phyloP scores from a whole-genome alignment of 257 asterid genomes.

The Nyctanthes arbortristis region DNA sequence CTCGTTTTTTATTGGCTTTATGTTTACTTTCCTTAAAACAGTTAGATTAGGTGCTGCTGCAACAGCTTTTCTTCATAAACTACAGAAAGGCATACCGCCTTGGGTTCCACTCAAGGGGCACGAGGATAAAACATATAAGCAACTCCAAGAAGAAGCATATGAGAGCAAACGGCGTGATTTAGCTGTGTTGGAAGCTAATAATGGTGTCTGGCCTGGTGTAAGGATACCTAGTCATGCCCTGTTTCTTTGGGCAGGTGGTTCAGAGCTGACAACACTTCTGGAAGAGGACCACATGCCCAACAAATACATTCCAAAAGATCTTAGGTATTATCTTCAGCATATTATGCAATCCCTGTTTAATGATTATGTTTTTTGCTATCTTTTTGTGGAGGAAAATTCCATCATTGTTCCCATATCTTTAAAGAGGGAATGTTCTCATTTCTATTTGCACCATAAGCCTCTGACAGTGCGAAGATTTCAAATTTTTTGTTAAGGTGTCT shows the following conservation, averaged over 20 bases:
- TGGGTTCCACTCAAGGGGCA: constrained; percentile 98
- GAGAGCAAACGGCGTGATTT: constrained; percentile 85
- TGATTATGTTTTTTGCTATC: neutral
- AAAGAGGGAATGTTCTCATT: neutral
- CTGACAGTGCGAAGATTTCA: neutral
- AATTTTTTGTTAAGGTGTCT: neutral
- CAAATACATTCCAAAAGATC: constrained; percentile 79
- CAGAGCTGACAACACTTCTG: constrained; percentile 82
- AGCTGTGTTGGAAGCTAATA: constrained; percentile 86
- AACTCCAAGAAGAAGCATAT: constrained; percentile 86
- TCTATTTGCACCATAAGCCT: neutral
- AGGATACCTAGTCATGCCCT: constrained; percentile 91
- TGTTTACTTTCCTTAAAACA: constrained; percentile 42
- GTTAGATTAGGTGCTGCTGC: constrained; percentile 94
- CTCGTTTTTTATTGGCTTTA: constrained; percentile 8
- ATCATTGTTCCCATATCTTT: neutral
- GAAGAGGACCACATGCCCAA: constrained; percentile 99
- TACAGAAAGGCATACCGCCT: constrained; percentile 90
- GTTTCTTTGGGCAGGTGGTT: constrained; percentile 98
- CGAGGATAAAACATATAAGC: constrained; percentile 84
- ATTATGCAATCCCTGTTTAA: constrained; percentile 3
- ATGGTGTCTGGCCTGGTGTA: constrained; percentile 93
- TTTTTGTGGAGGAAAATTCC: neutral
- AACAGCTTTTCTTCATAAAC: constrained; percentile 82
- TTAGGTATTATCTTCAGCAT: constrained; percentile 52